Conservation (phyloP, 2,329 filamentous ascomycete genomes). For the Lojkania enalia region DNA sequence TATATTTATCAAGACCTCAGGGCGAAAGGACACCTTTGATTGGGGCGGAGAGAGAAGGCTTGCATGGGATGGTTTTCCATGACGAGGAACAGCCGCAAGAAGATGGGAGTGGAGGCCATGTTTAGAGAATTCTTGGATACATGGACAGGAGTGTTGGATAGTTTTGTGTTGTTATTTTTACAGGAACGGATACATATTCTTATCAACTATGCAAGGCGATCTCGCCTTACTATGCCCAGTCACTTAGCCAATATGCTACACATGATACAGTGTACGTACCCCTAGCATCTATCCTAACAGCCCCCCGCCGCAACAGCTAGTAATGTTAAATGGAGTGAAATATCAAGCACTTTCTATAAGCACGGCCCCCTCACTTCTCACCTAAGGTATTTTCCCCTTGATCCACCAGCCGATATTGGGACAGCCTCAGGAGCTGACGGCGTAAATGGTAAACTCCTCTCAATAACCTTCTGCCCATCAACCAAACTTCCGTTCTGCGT, state of each 20-base stretch:
- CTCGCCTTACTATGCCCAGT: no score
- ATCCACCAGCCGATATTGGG: not conserved
- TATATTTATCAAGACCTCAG: constrained; percentile 52
- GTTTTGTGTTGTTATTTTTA: constrained; percentile 1
- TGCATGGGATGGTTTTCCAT: constrained; percentile 56
- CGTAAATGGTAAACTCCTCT: constrained; percentile 32
- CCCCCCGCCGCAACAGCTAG: no score
- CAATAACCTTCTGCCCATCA: constrained; percentile 52
- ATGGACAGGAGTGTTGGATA: no score
- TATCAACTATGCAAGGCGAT: not conserved
- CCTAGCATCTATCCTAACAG: not conserved
- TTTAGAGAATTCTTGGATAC: no score
- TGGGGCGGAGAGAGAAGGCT: constrained; percentile 53
- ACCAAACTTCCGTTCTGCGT: constrained; percentile 60
- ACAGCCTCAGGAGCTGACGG: constrained; percentile 20
- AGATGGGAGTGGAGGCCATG: constrained; percentile 17
- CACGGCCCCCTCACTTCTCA: no score
- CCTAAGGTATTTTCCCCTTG: not conserved
- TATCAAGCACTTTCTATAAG: no score
- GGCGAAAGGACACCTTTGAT: constrained; percentile 56
- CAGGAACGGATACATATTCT: not conserved
- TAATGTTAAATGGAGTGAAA: no score
- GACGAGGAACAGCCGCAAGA: constrained; percentile 22
- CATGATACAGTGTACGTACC: constrained; percentile 4
- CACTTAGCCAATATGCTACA: constrained; percentile 13